Base-by-base conservation (phyloP, 2,329 filamentous ascomycete species). In the Cadophora luteo-olivacea region DNA sequence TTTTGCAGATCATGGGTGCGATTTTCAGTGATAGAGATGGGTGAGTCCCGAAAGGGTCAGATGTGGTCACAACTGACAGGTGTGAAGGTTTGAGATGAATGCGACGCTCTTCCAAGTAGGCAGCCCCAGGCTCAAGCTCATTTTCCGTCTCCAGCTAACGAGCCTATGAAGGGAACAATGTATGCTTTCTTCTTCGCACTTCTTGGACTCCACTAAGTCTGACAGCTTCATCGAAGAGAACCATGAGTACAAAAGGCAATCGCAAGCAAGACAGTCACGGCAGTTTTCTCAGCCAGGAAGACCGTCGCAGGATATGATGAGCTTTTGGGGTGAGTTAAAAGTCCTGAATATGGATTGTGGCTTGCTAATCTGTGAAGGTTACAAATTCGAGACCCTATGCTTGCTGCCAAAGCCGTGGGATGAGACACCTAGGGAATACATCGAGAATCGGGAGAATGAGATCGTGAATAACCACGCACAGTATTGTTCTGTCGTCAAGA, bases 401-500 rank as follows among this genome's bases (percentile, higher is more conserved):
- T 90, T 96, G 1, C 82, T 98, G 4, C 90, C 92, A 2, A 82
- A 85, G 2, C 86, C 91, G 0, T 97, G 94, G 89, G 89, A 86
- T 65, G 87, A 91, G 67, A 91, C 88, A 0, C 82, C 89, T 0
- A 87, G 92, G 66, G 90, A 92, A 0, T 88, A 90, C 68, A 97
- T 99, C 71, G 94, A 97, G 77, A 82, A 81, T 66, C 89, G 96
- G 33, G 88, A 92, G 54, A 79, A 88, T 2, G 84, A 91, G 65
- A 76, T 90, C 9, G 94, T 97, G 61, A 94, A 91, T 79, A 99
- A 98, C 79, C 89, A 94, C 76, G 91, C 92, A 0, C 96, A 99
- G 77, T 98, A 98, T 82, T 99, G 96, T 82, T 97, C 94, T 2
- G 88, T 99, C 24, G 94, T 97, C 0, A 89, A 90, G 48, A 98